phyloP scores from a whole-genome alignment of 495 filamentous ascomycete species.

The Penicillium cosmopolitanum region DNA sequence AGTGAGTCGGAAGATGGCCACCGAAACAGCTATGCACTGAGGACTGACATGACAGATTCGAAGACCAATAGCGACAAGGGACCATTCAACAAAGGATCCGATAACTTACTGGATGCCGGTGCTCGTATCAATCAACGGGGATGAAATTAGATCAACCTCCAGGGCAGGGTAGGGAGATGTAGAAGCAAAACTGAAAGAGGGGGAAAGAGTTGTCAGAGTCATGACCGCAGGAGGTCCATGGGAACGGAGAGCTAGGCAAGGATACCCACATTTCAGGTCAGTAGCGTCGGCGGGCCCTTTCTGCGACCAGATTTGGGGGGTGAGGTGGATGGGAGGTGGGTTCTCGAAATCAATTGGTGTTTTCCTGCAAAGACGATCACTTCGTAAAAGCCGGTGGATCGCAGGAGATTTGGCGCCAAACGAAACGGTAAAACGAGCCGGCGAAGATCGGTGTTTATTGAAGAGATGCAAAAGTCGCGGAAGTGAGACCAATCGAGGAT shows the following conservation, averaged over 20 bases:
- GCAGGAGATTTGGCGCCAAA: slow-evolving; percentile 11
- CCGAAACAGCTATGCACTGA: not conserved
- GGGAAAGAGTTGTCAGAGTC: slow-evolving; percentile 21
- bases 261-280: slow-evolving; percentile 23
- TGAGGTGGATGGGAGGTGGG: slow-evolving; percentile 16
- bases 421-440: slow-evolving; percentile 11
- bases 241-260: slow-evolving; percentile 18
- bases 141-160: not conserved
- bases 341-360: slow-evolving; percentile 25
- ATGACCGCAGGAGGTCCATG: slow-evolving; percentile 19
- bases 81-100: not conserved
- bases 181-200: slow-evolving; percentile 19
- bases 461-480: slow-evolving; percentile 1
- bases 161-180: slow-evolving; percentile 10
- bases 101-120: slow-evolving; percentile 18
- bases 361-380: slow-evolving; percentile 23
- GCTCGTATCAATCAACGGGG: not conserved
- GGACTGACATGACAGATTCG: not conserved
- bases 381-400: slow-evolving; percentile 24
- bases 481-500: slow-evolving; percentile 5
- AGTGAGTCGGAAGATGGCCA: not conserved
- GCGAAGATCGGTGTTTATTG: slow-evolving; percentile 4
- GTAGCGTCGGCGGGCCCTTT: slow-evolving; percentile 23
- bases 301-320: slow-evolving; percentile 1
- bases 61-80: not conserved